Evolutionary conservation across 208 protist genomes (phyloP).

Genomic region (Wallacemonas sp.): DNA sequence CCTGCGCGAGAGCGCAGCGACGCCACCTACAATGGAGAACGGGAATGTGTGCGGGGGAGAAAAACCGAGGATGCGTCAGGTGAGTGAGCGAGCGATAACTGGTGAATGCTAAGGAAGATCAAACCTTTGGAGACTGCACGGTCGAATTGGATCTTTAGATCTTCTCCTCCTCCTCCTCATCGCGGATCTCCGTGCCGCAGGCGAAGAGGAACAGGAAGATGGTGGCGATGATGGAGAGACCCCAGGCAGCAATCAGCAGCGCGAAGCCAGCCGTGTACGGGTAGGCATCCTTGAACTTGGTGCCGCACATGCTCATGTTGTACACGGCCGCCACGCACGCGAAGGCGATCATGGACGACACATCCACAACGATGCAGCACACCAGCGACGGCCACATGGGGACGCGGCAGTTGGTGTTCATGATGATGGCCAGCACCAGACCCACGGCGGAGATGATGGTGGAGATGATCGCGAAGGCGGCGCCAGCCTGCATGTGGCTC

Average conservation of each 20-base stretch:
- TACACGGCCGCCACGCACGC: conserved; percentile 51
- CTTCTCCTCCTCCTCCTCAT: conserved; percentile 18
- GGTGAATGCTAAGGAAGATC: no score
- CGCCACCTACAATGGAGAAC: no score
- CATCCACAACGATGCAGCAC: neutral
- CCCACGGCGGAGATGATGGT: conserved; percentile 15
- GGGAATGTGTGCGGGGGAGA: no score
- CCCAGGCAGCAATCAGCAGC: conserved; percentile 24
- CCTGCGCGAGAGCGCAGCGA: no score
- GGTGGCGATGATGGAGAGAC: conserved; percentile 18
- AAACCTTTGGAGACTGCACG: no score
- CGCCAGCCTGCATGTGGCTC: conserved; percentile 16
- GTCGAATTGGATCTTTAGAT: neutral
- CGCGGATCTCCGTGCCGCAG: conserved; percentile 13
- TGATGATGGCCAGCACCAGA: conserved; percentile 17
- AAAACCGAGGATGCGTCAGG: no score
- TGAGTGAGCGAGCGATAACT: no score
- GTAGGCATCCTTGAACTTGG: conserved; percentile 11
- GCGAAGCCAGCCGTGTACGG: conserved; percentile 24
- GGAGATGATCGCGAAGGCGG: conserved; percentile 22
- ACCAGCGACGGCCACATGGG: conserved; percentile 11
- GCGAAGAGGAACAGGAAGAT: conserved; percentile 20
- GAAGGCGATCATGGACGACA: conserved; percentile 30
- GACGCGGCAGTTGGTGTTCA: conserved; percentile 20
- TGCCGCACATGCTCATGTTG: conserved; percentile 38